These are phyloP conservation scores for Eutrema salsugineum DNA, from an alignment of 441 rosid genomes.

Conservation along the genomic window DNA sequence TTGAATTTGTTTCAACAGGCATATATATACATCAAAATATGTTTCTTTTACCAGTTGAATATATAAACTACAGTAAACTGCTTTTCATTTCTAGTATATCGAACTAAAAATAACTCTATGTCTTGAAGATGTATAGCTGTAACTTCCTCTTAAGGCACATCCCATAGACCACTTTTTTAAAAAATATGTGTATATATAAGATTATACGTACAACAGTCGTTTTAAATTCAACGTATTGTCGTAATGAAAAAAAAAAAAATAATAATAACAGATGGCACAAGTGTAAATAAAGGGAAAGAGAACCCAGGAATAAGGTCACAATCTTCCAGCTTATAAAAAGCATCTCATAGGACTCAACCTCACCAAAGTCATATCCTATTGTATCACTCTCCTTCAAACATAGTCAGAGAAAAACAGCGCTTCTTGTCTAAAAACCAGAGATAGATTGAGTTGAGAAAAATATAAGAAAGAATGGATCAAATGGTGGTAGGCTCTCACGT, in stretches of 20 bases:
- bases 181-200: not conserved
- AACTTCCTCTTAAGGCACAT: not conserved
- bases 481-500: slow-evolving; percentile 11
- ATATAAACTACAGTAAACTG: not conserved
- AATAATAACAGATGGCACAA: slow-evolving; percentile 1
- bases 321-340: slow-evolving; percentile 28
- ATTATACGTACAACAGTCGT: not conserved
- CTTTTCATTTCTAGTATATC: not conserved
- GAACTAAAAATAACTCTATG: not conserved
- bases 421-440: slow-evolving; percentile 18
- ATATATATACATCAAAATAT: not conserved
- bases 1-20: not conserved
- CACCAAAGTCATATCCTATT: slow-evolving; percentile 24
- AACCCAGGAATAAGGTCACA: slow-evolving; percentile 10
- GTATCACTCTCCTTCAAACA: slow-evolving; percentile 18
- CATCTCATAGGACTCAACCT: slow-evolving; percentile 20
- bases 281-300: slow-evolving; percentile 15
- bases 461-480: slow-evolving; percentile 19
- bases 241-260: not conserved
- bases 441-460: too few species aligned
- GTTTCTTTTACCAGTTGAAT: not conserved
- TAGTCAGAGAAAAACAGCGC: slow-evolving; percentile 16
- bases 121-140: not conserved
- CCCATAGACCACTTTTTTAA: not conserved
- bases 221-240: not conserved